Evolutionary conservation across 495 filamentous ascomycete species (phyloP), one percentile per base, ranked within the genome.

Genomic region (Trichoderma erinaceum): DNA sequence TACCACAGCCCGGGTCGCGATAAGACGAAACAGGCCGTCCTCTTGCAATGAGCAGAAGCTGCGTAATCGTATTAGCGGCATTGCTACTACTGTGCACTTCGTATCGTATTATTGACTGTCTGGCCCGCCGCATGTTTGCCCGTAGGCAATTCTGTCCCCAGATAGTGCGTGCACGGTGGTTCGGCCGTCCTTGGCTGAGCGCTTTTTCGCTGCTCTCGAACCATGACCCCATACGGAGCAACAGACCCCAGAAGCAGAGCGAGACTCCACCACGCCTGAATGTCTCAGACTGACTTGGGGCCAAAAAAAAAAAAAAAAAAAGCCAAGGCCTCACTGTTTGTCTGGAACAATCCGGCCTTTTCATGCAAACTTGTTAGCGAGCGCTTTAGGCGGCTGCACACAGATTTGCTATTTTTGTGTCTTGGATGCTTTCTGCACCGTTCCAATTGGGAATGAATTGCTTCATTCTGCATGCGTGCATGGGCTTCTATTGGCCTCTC

Each of bases 211-310:
- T 7, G 44, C 56, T 1, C 52, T 61, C 56, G 56, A 61, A 61
- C 56, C 56, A 61, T 61, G 23, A 61, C 56, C 56, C 56, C 56
- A 61, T 61, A 32, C 56, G 29, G 56, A 61, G 23, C 25, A 23
- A 13, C 23, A 61, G 27, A 61, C 56, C 29, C 56, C 56, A 61
- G 23, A 48, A 48, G 25, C 23, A 61, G 56, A 38, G 35, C 35
- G 35, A 38, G 35, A 38, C 35, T 38, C 35, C 35, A 38, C 35
- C 35, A 38, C 35, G 56, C 56, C 25, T 61, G 56, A 61, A 61
- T 32, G 56, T 61, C 56, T 61, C 56, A 61, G 50, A 56, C 35
- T 38, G 35, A 12, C 27, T 61, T 61, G 56, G 56, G 56, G 56
- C 10, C 56, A 32, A 13, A 61, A 32, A n/a, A n/a, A n/a, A n/a